Evolutionary conservation across 164 flowering plant species (phyloP).

Genomic region (Saururus chinensis): DNA sequence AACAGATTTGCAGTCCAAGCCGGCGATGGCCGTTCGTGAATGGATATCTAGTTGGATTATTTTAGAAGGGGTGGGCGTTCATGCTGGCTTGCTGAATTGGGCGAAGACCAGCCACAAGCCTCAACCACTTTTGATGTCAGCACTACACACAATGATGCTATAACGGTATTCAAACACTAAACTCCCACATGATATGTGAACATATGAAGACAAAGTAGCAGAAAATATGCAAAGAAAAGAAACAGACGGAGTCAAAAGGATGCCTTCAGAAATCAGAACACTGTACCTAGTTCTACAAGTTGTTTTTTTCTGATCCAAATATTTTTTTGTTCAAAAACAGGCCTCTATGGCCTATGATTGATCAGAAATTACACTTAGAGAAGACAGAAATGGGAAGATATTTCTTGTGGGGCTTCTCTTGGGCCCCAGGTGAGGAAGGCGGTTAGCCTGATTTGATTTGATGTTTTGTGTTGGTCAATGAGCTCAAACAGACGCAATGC

Average conservation of each 20-base stretch:
- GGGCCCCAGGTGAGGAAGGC: too few species aligned
- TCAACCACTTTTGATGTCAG: background rate
- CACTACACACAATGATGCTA: background rate
- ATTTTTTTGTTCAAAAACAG: too few species aligned
- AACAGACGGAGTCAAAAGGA: background rate
- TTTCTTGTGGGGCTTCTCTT: background rate
- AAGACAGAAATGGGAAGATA: background rate
- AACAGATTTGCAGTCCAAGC: background rate
- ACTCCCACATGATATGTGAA: background rate
- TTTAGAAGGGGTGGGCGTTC: background rate
- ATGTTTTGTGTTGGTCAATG: too few species aligned
- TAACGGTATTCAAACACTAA: background rate
- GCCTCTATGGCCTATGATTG: background rate
- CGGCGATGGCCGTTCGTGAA: background rate
- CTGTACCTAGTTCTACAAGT: too few species aligned
- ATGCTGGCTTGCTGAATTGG: background rate
- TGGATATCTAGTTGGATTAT: background rate
- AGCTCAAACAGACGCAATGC: conserved; percentile 12
- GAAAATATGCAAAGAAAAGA: background rate
- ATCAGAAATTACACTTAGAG: background rate
- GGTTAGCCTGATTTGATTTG: too few species aligned
- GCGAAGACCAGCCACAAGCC: background rate
- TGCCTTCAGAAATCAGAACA: too few species aligned
- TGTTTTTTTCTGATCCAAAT: too few species aligned
- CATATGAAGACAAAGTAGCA: background rate